Evolutionary conservation across 202 grass and related monocot species (phyloP), one percentile per base, ranked within the genome.

Genomic region (Saccharum hybrid): DNA sequence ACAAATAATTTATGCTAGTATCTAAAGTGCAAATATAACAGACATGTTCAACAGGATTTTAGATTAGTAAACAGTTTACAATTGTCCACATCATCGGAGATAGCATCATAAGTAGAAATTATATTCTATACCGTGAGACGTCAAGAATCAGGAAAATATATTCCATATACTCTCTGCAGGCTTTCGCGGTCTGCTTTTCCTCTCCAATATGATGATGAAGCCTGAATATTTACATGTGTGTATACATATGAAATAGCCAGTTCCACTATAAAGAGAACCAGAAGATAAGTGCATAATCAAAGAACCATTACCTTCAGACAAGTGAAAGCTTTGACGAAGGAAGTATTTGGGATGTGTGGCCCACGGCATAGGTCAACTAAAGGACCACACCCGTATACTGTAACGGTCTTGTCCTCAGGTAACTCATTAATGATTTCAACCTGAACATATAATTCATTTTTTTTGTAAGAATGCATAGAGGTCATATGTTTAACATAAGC

Each of bases 301-400:
- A 84, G 61, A 84, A 81, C 4, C 81, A 84, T 85, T 45, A 99
- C 96, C 93, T 96, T 99, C 14, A 92, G 85, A 80, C 96, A 99
- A 79, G 96, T 76, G 52, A 99, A 94, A 76, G 96, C 96, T 91
- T 99, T 99, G 43, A 99, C 93, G 42, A 96, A 99, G 33, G 96
- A 94, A 72, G 93, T 96, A 78, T 90, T 99, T 6, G 96, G 93
- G 30, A 99, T 99, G 81, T 99, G 96, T 23, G 96, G 96, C 30
- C 96, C 96, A 89, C 96, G 96, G 63, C 96, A 96, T 56, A 99
- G 93, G 86, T 99, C 96, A 77, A 99, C 88, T 87, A 99, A 77
- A 86, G 93, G 96, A 84, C 96, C 91, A 86, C 96, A 99, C 73
- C 89, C 89, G 70, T 96, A 99, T 57, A 96, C 93, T 74, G 96